These are phyloP conservation scores for Waltergamsia citrina DNA, from an alignment of 2,329 filamentous ascomycete genomes.

Conservation along the genomic window DNA sequence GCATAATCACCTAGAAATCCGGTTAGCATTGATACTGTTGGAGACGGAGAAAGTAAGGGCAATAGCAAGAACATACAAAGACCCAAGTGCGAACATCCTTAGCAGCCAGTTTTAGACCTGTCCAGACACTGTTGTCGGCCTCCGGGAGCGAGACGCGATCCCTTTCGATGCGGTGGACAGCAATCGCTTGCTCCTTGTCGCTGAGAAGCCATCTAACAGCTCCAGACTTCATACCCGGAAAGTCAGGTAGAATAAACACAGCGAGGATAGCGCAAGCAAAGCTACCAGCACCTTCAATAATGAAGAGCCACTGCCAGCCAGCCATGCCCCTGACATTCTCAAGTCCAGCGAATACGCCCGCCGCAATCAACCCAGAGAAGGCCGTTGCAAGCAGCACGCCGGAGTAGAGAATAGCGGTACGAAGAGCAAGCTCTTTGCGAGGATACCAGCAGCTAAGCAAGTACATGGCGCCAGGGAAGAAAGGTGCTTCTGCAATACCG, in stretches of 20 bases:
- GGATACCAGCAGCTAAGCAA: constrained; percentile 15
- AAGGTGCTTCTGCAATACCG: constrained; percentile 9
- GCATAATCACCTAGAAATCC: no score
- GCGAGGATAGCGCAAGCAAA: constrained; percentile 9
- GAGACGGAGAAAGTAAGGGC: no score
- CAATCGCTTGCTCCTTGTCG: constrained; percentile 6
- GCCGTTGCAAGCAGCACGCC: constrained; percentile 11
- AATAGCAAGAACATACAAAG: constrained; percentile 11
- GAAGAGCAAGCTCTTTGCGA: constrained; percentile 11
- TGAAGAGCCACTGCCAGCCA: constrained; percentile 58
- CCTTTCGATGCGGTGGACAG: constrained; percentile 7
- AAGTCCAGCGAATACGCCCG: constrained; percentile 18
- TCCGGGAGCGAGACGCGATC: constrained; percentile 12
- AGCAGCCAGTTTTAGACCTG: constrained; percentile 12
- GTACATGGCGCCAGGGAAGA: constrained; percentile 8
- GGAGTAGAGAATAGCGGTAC: constrained; percentile 13
- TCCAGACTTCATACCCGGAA: constrained; percentile 6
- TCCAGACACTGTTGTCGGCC: constrained; percentile 6
- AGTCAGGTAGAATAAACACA: constrained; percentile 9
- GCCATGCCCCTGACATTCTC: constrained; percentile 36
- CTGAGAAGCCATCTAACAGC: constrained; percentile 7
- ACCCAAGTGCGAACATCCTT: constrained; percentile 14
- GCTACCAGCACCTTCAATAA: constrained; percentile 46
- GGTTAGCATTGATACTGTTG: no score
- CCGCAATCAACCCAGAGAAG: constrained; percentile 12